Percentiles rank a stretch among this genome's conserved stretches.
These are phyloP conservation scores for Antrodiella citrinella DNA, from an alignment of 768 basidiomycete genomes.

Conservation along the genomic window DNA sequence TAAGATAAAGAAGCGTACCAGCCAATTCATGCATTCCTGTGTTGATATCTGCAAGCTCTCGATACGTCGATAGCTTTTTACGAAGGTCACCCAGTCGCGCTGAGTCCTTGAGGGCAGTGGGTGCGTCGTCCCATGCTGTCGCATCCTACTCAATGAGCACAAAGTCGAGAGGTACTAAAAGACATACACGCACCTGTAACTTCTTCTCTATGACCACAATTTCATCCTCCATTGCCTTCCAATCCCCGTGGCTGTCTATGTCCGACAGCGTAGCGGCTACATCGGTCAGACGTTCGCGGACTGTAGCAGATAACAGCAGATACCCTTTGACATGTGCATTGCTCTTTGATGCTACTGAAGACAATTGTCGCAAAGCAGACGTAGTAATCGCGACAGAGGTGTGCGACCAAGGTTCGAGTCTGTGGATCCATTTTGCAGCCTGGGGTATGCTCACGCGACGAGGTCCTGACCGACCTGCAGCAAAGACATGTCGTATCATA, in stretches of 20 bases:
- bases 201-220: conserved; percentile 1
- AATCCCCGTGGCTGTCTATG: not conserved
- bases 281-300: not conserved
- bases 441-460: too few relatives aligned
- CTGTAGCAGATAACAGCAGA: not conserved
- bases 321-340: not conserved
- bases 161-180: too few relatives aligned
- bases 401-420: too few relatives aligned
- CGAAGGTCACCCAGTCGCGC: conserved; percentile 8
- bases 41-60: not conserved
- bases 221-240: conserved; percentile 5
- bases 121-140: not conserved
- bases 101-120: conserved; percentile 5
- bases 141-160: not conserved
- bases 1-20: too few relatives aligned
- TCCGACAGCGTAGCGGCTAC: not conserved
- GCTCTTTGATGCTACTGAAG: too few relatives aligned
- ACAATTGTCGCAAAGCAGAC: too few relatives aligned
- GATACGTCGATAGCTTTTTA: conserved; percentile 6
- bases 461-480: too few relatives aligned
- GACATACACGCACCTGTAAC: not conserved
- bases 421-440: too few relatives aligned
- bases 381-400: too few relatives aligned
- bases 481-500: too few relatives aligned
- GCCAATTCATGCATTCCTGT: not conserved